A percentile compares a stretch with the other conserved stretches of the same genome.
These are phyloP conservation scores for Lycium barbarum DNA, from an alignment of 257 asterid species.

Conservation along the genomic window DNA sequence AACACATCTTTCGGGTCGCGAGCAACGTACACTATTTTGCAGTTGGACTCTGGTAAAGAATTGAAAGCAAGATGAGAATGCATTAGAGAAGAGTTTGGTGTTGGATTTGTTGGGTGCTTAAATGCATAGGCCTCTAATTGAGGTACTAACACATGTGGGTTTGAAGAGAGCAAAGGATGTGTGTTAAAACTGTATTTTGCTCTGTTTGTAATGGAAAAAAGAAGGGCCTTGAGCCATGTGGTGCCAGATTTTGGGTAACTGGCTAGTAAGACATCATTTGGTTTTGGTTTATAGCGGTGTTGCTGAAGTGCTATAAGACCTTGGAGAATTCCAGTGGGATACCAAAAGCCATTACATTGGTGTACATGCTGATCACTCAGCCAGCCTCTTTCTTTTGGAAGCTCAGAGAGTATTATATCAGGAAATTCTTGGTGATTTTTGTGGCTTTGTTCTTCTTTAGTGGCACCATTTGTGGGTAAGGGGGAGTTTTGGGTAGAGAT, in stretches of 20 bases:
- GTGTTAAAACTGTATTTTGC: neutral
- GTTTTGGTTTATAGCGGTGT: constrained; percentile 31
- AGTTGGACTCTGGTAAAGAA: constrained; percentile 33
- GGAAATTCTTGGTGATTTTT: neutral
- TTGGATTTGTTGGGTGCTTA: constrained; percentile 31
- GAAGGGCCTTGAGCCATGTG: constrained; percentile 45
- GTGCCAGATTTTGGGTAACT: constrained; percentile 45
- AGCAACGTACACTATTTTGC: constrained; percentile 37
- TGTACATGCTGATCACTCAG: constrained; percentile 28
- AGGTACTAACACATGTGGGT: constrained; percentile 41
- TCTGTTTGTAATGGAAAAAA: constrained; percentile 35
- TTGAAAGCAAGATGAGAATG: constrained; percentile 36
- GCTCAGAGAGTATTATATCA: constrained; percentile 18
- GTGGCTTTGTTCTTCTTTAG: neutral
- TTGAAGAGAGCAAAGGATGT: constrained; percentile 41
- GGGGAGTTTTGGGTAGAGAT: neutral
- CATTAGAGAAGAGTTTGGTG: constrained; percentile 33
- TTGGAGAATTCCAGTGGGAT: constrained; percentile 27
- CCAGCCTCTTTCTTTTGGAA: constrained; percentile 47
- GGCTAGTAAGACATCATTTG: constrained; percentile 32
- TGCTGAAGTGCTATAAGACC: constrained; percentile 41
- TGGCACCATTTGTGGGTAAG: neutral
- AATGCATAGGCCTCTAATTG: constrained; percentile 35
- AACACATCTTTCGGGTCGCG: constrained; percentile 57
- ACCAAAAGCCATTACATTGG: constrained; percentile 42